Evolutionary conservation across 192 early-diverging fungal species (phyloP).

Genomic region (Kickxella alabastrina): DNA sequence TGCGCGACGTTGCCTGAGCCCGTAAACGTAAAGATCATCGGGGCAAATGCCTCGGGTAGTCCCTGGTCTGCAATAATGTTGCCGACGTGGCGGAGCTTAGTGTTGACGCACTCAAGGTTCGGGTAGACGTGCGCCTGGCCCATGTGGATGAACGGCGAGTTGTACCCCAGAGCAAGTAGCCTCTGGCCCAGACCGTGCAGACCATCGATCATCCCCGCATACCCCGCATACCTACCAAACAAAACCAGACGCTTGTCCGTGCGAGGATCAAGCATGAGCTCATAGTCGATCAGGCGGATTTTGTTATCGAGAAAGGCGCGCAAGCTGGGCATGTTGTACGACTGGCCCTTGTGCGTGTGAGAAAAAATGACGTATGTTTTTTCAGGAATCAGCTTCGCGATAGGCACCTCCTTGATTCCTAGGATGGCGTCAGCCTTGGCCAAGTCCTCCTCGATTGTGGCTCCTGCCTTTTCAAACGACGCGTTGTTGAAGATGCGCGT

Average conservation of each 20-base stretch:
- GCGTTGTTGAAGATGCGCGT: conserved; percentile 89
- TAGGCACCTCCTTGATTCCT: conserved; percentile 96
- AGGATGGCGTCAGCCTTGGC: conserved; percentile 84
- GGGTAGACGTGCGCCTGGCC: conserved; percentile 74
- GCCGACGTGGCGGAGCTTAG: conserved; percentile 61
- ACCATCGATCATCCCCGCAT: conserved; percentile 91
- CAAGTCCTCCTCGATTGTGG: conserved; percentile 82
- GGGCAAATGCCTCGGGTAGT: conserved; percentile 81
- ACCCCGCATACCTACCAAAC: conserved; percentile 92
- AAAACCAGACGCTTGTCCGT: conserved; percentile 74
- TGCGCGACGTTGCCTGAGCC: conserved; percentile 88
- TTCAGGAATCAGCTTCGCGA: conserved; percentile 69
- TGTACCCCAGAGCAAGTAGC: conserved; percentile 85
- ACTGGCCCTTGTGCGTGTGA: conserved; percentile 96
- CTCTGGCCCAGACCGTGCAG: conserved; percentile 90
- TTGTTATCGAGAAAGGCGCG: conserved; percentile 84
- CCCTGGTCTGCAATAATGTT: conserved; percentile 84
- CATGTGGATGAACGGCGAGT: conserved; percentile 87
- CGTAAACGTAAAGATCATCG: conserved; percentile 87
- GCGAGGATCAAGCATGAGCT: conserved; percentile 78
- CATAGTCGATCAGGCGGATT: conserved; percentile 93
- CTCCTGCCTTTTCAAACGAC: conserved; percentile 80
- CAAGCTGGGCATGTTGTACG: conserved; percentile 90
- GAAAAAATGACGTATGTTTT: conserved; percentile 96
- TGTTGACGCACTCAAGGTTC: conserved; percentile 58